Percentiles rank a stretch among this genome's conserved stretches.
Conservation (phyloP, 768 basidiomycete genomes). For the Boletus patriciae region DNA sequence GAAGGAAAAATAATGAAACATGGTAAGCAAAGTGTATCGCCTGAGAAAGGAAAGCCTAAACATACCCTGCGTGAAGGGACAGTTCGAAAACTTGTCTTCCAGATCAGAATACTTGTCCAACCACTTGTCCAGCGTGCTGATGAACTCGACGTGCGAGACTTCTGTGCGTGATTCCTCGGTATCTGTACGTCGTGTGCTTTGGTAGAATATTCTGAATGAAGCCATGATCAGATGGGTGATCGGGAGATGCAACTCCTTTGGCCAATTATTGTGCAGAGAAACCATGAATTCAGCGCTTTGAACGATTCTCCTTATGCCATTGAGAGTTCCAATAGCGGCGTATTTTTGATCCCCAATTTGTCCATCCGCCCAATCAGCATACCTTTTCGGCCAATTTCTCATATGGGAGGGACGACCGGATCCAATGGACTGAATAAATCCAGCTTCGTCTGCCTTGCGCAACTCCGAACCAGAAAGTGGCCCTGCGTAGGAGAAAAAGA, state of each 20-base stretch:
- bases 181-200: background rate
- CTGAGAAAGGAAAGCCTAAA: background rate
- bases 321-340: no score
- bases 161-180: background rate
- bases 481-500: slow-evolving; percentile 2
- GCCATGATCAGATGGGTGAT: background rate
- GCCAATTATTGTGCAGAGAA: background rate
- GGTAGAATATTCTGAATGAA: background rate
- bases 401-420: background rate
- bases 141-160: background rate
- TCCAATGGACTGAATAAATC: background rate
- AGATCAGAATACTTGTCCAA: background rate
- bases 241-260: background rate
- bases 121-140: background rate
- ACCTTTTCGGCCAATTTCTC: background rate
- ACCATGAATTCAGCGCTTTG: background rate
- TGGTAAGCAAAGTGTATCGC: background rate
- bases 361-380: background rate
- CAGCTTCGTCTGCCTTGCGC: background rate
- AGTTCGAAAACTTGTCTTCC: slow-evolving; percentile 3
- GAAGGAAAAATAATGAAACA: no score
- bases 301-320: background rate
- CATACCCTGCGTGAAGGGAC: background rate
- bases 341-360: background rate
- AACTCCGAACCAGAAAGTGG: background rate